A percentile compares a stretch with the other conserved stretches of the same genome.
Conservation (phyloP, 2,329 filamentous ascomycete genomes). For the Parafenestella ontariensis region DNA sequence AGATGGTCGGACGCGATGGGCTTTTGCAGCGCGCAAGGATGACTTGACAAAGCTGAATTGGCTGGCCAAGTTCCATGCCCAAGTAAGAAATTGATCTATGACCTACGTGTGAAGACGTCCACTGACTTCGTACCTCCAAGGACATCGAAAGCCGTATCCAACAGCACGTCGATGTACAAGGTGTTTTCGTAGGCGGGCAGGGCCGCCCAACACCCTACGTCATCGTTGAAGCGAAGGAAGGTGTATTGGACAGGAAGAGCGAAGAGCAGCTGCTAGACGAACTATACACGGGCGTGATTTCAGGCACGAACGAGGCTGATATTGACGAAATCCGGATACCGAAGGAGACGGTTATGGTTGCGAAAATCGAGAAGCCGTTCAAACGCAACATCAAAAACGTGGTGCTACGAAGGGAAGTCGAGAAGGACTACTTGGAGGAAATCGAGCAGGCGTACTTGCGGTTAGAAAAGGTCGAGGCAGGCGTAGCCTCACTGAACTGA, state of each 20-base stretch:
- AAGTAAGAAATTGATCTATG: neutral
- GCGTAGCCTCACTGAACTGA: neutral
- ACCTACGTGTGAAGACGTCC: neutral
- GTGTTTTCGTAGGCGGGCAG: slow-evolving; percentile 24
- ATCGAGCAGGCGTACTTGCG: slow-evolving; percentile 23
- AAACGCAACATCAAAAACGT: slow-evolving; percentile 18
- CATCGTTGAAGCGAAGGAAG: slow-evolving; percentile 20
- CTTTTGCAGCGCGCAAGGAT: slow-evolving; percentile 23
- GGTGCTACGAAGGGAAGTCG: slow-evolving; percentile 20
- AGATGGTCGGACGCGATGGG: slow-evolving; percentile 26
- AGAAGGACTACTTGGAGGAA: slow-evolving; percentile 24
- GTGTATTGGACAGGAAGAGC: slow-evolving; percentile 12
- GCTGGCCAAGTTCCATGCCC: slow-evolving; percentile 26
- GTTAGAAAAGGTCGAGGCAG: slow-evolving; percentile 3
- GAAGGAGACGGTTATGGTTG: slow-evolving; percentile 19
- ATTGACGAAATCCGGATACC: slow-evolving; percentile 16
- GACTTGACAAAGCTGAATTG: slow-evolving; percentile 30
- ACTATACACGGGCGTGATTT: slow-evolving; percentile 10
- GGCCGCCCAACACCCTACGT: slow-evolving; percentile 23
- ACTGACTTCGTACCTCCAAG: neutral
- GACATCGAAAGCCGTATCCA: slow-evolving; percentile 22
- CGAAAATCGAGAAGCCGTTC: slow-evolving; percentile 21
- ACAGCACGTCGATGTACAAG: slow-evolving; percentile 12
- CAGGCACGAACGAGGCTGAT: slow-evolving; percentile 3
- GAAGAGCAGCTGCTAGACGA: slow-evolving; percentile 12